Base-by-base conservation (phyloP, 306 rosid genomes). In the Dryas octopetala region DNA sequence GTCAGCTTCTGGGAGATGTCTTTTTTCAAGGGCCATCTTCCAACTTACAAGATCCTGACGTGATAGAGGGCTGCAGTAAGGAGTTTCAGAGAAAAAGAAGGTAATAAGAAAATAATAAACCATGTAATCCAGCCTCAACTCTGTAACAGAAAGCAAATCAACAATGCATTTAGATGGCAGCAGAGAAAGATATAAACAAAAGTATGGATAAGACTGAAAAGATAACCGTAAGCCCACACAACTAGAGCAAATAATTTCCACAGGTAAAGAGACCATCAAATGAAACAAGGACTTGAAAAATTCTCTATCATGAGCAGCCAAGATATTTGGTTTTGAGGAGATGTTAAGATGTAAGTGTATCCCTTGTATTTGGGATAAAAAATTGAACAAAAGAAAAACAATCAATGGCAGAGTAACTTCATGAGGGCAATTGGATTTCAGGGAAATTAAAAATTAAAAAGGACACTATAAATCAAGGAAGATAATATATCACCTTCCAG, bases 31-130 rank as follows among this genome's bases (percentile, higher is more conserved):
- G 81, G 96, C 87, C 97, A 92, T 88, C 86, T 92, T 96, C 99
- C 99, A 96, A 68, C 97, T 90, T 71, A 96, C 92, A 85, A 96
- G 98, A 86, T 96, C 98, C 74, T 96, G 99, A 54, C 99, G 99
- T 67, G 99, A 90, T 62, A 92, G 81, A 68, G 93, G 90, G 82
- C 99, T 96, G 93, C 72, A 83, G 65, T 66, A 80, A 79, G 74
- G 32, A 81, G 83, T 44, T 73, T 11, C 60, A 74, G 75, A 73
- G 76, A 78, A 64, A 71, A 75, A 16, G 15, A 72, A 68, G 62
- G 45, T 60, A 74, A 19, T 59, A 75, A 58, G 55, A 74, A 19
- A 65, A 74, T 57, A 8, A 26, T 32, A 75, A 73, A 16, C 73
- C 9, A 70, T 13, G 40, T 48, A 69, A 69, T 69, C 45, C 15